A percentile compares a stretch with the other conserved stretches of the same genome.
Conservation (phyloP, 352 stramenopile species). For the Thraustochytrium aureum region DNA sequence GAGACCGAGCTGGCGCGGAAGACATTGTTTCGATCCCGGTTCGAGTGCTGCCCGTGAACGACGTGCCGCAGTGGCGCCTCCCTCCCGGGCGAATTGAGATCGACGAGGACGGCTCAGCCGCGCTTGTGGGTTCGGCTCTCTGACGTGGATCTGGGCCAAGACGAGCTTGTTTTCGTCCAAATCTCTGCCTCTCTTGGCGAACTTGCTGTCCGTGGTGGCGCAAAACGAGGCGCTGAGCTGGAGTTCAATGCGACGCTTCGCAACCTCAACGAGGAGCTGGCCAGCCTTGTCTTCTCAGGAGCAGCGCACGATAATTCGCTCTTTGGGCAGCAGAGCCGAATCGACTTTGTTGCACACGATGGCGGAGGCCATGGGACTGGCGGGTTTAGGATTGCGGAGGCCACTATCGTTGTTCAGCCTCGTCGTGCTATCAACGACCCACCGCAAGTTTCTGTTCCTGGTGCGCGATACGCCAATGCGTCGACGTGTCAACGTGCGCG, state of each 20-base stretch:
- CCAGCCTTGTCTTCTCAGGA: conserved; percentile 1
- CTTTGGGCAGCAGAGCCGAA: neutral
- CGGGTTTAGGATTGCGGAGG: neutral
- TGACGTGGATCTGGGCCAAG: neutral
- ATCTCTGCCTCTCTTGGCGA: neutral
- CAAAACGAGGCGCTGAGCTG: too few species aligned
- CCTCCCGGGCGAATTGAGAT: neutral
- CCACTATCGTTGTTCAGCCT: neutral
- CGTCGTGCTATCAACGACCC: neutral
- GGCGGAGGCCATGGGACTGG: neutral
- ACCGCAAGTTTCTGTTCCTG: conserved; percentile 10
- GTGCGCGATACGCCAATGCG: conserved; percentile 17
- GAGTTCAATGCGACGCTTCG: too few species aligned
- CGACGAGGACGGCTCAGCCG: conserved; percentile 10
- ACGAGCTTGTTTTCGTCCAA: neutral
- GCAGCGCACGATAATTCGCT: neutral
- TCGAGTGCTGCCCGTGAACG: conserved; percentile 13
- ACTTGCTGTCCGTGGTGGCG: too few species aligned
- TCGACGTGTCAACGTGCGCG: neutral
- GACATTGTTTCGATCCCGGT: conserved; percentile 17
- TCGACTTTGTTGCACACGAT: conserved; percentile 37
- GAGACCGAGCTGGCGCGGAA: neutral
- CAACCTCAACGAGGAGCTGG: too few species aligned
- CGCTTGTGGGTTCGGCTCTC: neutral
- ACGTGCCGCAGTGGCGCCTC: conserved; percentile 25